phyloP scores from a whole-genome alignment of 129 eudicot species.

The Artemisia annua region DNA sequence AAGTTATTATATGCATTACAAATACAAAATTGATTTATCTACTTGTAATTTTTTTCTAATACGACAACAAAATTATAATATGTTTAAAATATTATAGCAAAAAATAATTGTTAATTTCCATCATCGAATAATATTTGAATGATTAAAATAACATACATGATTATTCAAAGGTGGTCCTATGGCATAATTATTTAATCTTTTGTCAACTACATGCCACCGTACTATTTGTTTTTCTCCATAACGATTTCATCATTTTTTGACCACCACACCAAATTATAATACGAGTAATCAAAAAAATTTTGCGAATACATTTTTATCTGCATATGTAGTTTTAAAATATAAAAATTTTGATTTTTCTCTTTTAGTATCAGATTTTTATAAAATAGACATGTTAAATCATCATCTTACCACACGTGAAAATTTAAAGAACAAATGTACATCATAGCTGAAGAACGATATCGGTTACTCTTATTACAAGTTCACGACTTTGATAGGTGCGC shows the following conservation, averaged over 20 bases:
- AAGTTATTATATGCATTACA: background rate
- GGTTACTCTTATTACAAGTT: too few species aligned
- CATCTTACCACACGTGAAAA: too few species aligned
- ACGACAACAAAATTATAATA: background rate
- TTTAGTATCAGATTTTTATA: too few species aligned
- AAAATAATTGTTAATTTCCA: background rate
- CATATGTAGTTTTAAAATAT: too few species aligned
- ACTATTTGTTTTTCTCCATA: background rate
- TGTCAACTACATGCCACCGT: conserved; percentile 31
- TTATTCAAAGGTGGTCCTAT: background rate
- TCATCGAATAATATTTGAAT: background rate
- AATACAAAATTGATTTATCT: background rate
- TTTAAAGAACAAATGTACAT: too few species aligned
- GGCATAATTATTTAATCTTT: conserved; percentile 4
- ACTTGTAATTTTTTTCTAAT: background rate
- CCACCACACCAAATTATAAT: background rate
- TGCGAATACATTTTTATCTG: too few species aligned
- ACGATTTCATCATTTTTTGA: background rate
- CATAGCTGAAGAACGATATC: too few species aligned
- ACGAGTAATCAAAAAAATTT: too few species aligned
- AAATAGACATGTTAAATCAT: too few species aligned
- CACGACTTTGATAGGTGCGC: too few species aligned
- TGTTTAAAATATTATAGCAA: background rate
- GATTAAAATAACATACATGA: conserved; percentile 16
- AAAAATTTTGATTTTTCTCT: too few species aligned